These are phyloP conservation scores for Alternaria gansuensis DNA, from an alignment of 2,329 filamentous ascomycete species.

Conservation along the genomic window DNA sequence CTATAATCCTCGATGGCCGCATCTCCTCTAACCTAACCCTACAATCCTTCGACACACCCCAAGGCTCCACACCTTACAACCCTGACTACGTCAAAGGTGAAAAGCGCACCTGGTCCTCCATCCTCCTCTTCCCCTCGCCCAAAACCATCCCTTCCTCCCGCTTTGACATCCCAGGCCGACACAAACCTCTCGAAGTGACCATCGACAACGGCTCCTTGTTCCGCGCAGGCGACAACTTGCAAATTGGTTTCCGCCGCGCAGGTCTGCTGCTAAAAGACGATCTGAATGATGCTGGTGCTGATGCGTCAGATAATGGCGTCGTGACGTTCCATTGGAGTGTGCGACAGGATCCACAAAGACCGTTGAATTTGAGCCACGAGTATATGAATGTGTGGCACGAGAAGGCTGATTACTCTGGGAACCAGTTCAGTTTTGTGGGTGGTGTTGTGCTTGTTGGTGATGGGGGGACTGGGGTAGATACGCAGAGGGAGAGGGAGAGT, in stretches of 20 bases:
- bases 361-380: constrained; percentile 41
- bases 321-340: constrained; percentile 44
- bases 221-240: constrained; percentile 26
- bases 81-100: constrained; percentile 39
- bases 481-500: constrained; percentile 27
- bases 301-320: constrained; percentile 33
- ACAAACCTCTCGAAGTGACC: constrained; percentile 38
- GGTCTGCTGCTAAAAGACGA: constrained; percentile 37
- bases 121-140: constrained; percentile 34
- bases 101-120: constrained; percentile 38
- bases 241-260: constrained; percentile 39
- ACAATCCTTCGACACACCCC: constrained; percentile 29
- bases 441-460: constrained; percentile 35
- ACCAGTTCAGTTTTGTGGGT: constrained; percentile 38
- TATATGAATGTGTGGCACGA: constrained; percentile 47
- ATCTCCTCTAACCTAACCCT: constrained; percentile 32
- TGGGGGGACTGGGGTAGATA: constrained; percentile 31
- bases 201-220: constrained; percentile 39
- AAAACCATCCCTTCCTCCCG: constrained; percentile 22
- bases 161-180: constrained; percentile 25
- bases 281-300: constrained; percentile 29
- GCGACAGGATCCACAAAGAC: constrained; percentile 23
- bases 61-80: constrained; percentile 27
- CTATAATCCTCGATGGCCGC: constrained; percentile 46
- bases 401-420: constrained; percentile 36